Conservation (phyloP, 2,329 filamentous ascomycete genomes). For the Neurospora crassa region DNA sequence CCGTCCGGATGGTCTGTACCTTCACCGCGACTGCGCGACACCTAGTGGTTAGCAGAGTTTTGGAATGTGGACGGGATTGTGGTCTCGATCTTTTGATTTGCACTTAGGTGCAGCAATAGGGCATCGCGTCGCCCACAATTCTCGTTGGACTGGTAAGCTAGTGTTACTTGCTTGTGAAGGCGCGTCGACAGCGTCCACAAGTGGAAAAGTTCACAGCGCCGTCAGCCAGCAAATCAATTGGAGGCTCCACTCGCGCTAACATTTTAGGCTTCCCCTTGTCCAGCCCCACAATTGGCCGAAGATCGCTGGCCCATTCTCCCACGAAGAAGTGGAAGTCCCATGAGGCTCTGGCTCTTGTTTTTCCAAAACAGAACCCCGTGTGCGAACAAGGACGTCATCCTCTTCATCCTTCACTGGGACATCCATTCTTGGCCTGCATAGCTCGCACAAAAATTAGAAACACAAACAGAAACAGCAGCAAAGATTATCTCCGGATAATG, state of each 20-base stretch:
- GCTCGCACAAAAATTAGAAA: background rate
- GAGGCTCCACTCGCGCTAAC: background rate
- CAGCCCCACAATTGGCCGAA: background rate
- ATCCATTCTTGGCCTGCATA: background rate
- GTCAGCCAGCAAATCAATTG: background rate
- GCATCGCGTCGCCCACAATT: background rate
- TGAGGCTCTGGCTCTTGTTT: background rate
- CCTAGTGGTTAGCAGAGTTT: background rate
- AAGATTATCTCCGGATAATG: background rate
- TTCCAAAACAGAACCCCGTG: background rate
- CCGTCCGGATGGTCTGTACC: background rate
- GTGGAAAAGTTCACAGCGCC: background rate
- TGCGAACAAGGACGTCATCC: background rate
- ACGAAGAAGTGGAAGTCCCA: background rate
- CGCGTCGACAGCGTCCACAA: background rate
- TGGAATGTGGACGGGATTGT: background rate
- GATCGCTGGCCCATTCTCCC: background rate
- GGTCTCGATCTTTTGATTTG: background rate
- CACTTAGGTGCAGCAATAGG: background rate
- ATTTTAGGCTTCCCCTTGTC: background rate
- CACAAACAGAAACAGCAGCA: background rate
- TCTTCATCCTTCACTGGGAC: background rate
- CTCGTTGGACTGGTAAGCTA: background rate
- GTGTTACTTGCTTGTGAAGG: no score
- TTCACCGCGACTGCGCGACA: background rate